Evolutionary conservation across 345 rosid genomes (phyloP), one percentile per base, ranked within the genome.

Genomic region (Lumnitzera littorea): DNA sequence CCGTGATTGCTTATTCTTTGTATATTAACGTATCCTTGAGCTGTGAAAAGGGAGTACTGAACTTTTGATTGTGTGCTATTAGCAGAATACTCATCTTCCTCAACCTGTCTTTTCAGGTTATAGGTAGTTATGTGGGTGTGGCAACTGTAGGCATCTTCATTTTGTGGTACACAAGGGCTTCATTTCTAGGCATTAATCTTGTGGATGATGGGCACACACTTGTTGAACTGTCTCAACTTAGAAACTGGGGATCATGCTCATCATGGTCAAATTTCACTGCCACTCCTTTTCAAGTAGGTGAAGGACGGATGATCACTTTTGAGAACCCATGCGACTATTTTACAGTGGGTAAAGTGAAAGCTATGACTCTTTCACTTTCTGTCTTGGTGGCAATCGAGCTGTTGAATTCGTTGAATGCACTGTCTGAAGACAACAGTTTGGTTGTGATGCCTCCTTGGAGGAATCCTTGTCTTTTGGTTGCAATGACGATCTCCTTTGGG

Each of bases 141-240:
- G 98, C 98, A 10, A 91, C 96, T 13, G 98, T 91, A 46, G 95
- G 98, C 53, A 52, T 91, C 70, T 91, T 91, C 76, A 72, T 82
- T 58, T 62, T 89, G 68, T 91, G 98, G 98, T 91, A 87, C 67
- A 91, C 98, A 4, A 85, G 69, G 56, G 76, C 84, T 66, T 91
- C 98, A 1, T 80, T 91, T 62, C 73, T 91, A 24, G 95, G 96
- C 16, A 85, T 91, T 58, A 68, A 80, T 62, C 80, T 91, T 13
- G 78, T 78, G 58, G 61, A 76, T 2, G 96, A 91, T 23, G 96
- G 96, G 54, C 96, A 91, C 49, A 83, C 92, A 1, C 84, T 89
- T 11, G 80, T 91, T 29, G 74, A 80, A 62, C 62, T 86, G 46
- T 74, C 76, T 55, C 88, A 87, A 81, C 91, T 91, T 63, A 87